These are phyloP conservation scores for Fraxinus sp. DNA, from an alignment of 305 asterid genomes.

Conservation along the genomic window DNA sequence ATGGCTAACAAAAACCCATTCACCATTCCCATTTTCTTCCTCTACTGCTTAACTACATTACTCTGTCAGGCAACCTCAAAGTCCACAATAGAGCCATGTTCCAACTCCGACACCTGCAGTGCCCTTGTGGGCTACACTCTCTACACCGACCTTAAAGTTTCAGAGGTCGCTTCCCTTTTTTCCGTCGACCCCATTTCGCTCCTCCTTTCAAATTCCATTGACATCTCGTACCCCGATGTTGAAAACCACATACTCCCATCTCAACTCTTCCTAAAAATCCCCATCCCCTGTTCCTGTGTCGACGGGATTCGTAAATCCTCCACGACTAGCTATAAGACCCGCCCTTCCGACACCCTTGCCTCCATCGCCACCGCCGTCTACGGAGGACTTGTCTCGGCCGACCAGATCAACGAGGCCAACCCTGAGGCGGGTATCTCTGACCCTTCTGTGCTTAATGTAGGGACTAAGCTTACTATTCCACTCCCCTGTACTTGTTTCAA, in stretches of 20 bases:
- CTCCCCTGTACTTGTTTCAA: constrained; percentile 90
- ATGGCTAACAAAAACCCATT: constrained; percentile 22
- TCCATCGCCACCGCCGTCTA: constrained; percentile 59
- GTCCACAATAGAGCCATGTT: constrained; percentile 94
- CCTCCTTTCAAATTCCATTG: constrained; percentile 73
- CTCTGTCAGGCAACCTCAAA: constrained; percentile 47
- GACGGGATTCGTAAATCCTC: constrained; percentile 85
- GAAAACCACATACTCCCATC: constrained; percentile 92
- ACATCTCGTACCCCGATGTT: constrained; percentile 74
- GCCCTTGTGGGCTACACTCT: constrained; percentile 83
- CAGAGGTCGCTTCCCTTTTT: constrained; percentile 87
- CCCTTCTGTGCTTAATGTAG: constrained; percentile 64
- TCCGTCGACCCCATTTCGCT: constrained; percentile 77
- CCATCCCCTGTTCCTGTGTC: constrained; percentile 72
- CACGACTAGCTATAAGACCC: constrained; percentile 61
- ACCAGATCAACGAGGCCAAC: constrained; percentile 81
- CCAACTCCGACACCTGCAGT: constrained; percentile 70
- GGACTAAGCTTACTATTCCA: constrained; percentile 63
- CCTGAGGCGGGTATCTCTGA: constrained; percentile 56
- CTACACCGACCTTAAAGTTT: constrained; percentile 92
- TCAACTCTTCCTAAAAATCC: constrained; percentile 67
- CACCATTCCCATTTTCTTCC: constrained; percentile 16
- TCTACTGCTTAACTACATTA: constrained; percentile 28
- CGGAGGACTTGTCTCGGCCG: constrained; percentile 78
- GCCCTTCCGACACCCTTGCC: constrained; percentile 79